Base-by-base conservation (phyloP, 2,329 filamentous ascomycete species). In the Lachnellula cervina region DNA sequence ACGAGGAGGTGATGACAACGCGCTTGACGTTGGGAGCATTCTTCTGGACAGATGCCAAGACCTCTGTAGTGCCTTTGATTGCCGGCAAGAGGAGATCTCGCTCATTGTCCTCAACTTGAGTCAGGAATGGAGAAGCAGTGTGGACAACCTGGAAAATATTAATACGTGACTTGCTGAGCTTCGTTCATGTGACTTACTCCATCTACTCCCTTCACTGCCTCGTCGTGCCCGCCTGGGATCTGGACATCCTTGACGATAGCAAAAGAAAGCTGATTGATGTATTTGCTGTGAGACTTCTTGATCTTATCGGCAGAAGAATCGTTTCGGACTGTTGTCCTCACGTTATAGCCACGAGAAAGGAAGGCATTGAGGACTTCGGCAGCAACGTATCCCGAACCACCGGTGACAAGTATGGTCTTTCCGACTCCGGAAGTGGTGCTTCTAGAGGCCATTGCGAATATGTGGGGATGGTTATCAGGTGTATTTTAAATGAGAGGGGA, bases 221-320 rank as follows among this genome's bases (percentile, higher is more conserved):
- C 71, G 59, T 87, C 80, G 62, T 93, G 93, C 19, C 86, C 88
- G 19, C 80, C 80, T n/a, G 83, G 78, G 59, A 82, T 69, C 0
- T 84, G 82, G 58, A 94, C 82, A 62, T 95, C 88, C 45, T 82
- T 78, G 13, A 94, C 87, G 59, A 92, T 80, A 4, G 56, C 60
- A 43, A 64, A 65, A 2, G 61, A 63, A 3, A 68, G 44, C 16
- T 74, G 72, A 21, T 69, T 63, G 0, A 66, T 58, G 19, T 77
- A 68, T 28, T 68, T 62, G 23, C 53, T 55, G 56, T 75, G 71
- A 0, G 74, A 72, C 7, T 73, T 62, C 38, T 75, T 60, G 38
- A 80, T 71, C 2, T 69, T 69, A 1, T 72, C 61, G 1, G 75
- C 77, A 40, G 78, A 78, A n/a, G 70, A 71, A 5, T 74, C 58